Conservation (phyloP, 2,329 filamentous ascomycete genomes). For the Fusarium virguliforme region DNA sequence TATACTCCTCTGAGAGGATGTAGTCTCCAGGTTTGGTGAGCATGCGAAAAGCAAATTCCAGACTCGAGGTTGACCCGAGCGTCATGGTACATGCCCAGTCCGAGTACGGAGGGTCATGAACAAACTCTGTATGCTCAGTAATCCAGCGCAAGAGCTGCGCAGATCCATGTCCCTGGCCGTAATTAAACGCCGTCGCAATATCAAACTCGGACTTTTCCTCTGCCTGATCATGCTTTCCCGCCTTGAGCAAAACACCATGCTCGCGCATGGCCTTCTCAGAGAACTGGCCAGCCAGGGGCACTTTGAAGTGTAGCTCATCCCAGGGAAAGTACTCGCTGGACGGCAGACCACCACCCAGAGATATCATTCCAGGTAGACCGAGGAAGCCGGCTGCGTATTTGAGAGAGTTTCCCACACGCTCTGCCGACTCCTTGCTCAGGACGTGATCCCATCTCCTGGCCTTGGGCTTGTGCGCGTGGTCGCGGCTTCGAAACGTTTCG, state of each 20-base stretch:
- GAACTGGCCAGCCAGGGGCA: background rate
- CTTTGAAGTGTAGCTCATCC: slow-evolving; percentile 1
- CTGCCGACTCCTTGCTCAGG: background rate
- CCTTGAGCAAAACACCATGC: background rate
- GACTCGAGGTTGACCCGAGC: background rate
- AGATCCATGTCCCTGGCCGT: background rate
- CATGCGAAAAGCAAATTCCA: slow-evolving; percentile 2
- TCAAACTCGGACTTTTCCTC: background rate
- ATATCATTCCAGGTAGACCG: background rate
- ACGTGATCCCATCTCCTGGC: slow-evolving; percentile 3
- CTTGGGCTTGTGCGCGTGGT: background rate
- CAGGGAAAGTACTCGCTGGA: slow-evolving; percentile 5
- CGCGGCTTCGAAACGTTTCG: background rate
- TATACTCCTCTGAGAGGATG: background rate
- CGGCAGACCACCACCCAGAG: background rate
- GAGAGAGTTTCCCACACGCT: background rate
- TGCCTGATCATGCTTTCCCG: background rate
- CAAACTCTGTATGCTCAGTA: background rate
- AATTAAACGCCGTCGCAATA: background rate
- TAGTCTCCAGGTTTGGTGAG: background rate
- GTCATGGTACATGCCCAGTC: slow-evolving; percentile 3
- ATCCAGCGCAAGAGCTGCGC: background rate
- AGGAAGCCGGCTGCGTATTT: background rate
- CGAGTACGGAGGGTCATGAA: background rate
- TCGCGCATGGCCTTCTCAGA: background rate